Conservation (phyloP, 495 filamentous ascomycete genomes). For the Tuber magnatum region DNA sequence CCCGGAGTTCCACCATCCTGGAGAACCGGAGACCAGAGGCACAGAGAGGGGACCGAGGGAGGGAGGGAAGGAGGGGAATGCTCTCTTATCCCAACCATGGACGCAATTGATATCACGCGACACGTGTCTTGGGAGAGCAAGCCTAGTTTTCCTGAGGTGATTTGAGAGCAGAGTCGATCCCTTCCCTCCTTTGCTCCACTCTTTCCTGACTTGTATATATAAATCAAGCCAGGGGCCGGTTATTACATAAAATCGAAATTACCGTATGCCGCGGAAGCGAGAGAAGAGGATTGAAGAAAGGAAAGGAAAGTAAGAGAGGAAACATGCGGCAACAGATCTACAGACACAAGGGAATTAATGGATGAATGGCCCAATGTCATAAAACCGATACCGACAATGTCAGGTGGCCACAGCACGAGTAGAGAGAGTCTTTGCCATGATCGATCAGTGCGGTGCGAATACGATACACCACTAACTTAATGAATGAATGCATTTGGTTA, state of each 20-base stretch:
- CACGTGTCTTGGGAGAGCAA: not conserved
- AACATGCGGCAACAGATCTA: not conserved
- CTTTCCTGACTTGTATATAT: not conserved
- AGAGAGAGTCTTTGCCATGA: constrained; percentile 1
- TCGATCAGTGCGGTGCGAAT: not conserved
- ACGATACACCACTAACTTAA: not conserved
- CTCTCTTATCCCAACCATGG: not conserved
- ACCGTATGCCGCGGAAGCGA: not conserved
- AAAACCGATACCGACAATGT: not conserved
- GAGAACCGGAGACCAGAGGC: not conserved
- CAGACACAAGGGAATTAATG: not conserved
- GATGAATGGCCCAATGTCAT: not conserved
- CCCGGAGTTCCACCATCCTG: not conserved
- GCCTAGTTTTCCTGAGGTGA: not conserved
- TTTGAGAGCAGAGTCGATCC: not conserved
- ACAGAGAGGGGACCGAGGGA: not conserved
- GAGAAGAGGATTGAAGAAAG: not conserved
- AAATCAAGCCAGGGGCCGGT: not conserved
- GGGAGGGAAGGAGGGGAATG: not conserved
- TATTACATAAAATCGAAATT: no score
- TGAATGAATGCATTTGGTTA: not conserved
- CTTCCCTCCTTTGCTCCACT: not conserved
- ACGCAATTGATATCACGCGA: constrained; percentile 1
- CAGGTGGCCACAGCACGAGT: not conserved
- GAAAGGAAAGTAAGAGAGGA: not conserved